phyloP scores from a whole-genome alignment of 768 basidiomycete species.

The Strobilomyces confusus region DNA sequence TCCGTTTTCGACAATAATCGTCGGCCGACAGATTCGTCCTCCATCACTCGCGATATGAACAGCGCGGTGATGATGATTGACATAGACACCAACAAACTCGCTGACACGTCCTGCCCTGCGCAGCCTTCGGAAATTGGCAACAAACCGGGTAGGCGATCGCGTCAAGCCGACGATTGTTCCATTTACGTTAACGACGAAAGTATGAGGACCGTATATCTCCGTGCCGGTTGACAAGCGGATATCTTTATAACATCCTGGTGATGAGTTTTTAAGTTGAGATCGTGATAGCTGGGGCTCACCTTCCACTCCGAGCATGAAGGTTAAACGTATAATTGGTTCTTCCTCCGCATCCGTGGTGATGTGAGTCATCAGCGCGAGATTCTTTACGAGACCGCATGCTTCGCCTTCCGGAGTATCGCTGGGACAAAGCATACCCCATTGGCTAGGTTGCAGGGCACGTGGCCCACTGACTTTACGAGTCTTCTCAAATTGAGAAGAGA shows the following conservation, averaged over 20 bases:
- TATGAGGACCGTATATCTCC: slow-evolving; percentile 91
- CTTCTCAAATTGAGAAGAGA: slow-evolving; percentile 98
- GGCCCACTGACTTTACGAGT: slow-evolving; percentile 98
- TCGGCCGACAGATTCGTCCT: slow-evolving; percentile 94
- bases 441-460: slow-evolving; percentile 92
- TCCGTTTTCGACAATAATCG: slow-evolving; percentile 91
- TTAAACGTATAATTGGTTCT: slow-evolving; percentile 82
- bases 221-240: slow-evolving; percentile 89
- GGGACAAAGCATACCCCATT: slow-evolving; percentile 98
- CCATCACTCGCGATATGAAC: slow-evolving; percentile 98
- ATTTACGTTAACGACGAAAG: slow-evolving; percentile 95
- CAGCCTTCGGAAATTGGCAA: slow-evolving; percentile 85
- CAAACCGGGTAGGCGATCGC: slow-evolving; percentile 78
- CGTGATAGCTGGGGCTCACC: slow-evolving; percentile 42
- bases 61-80: slow-evolving; percentile 90
- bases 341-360: slow-evolving; percentile 99
- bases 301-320: slow-evolving; percentile 97
- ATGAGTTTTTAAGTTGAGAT: slow-evolving; percentile 10
- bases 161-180: slow-evolving; percentile 94
- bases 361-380: slow-evolving; percentile 98
- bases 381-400: slow-evolving; percentile 98
- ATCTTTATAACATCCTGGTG: slow-evolving; percentile 47
- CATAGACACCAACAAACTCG: slow-evolving; percentile 95
- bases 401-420: slow-evolving; percentile 99
- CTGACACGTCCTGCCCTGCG: slow-evolving; percentile 88